These are phyloP conservation scores for Alternaria consortialis DNA, from an alignment of 2,329 filamentous ascomycete genomes.

Conservation along the genomic window DNA sequence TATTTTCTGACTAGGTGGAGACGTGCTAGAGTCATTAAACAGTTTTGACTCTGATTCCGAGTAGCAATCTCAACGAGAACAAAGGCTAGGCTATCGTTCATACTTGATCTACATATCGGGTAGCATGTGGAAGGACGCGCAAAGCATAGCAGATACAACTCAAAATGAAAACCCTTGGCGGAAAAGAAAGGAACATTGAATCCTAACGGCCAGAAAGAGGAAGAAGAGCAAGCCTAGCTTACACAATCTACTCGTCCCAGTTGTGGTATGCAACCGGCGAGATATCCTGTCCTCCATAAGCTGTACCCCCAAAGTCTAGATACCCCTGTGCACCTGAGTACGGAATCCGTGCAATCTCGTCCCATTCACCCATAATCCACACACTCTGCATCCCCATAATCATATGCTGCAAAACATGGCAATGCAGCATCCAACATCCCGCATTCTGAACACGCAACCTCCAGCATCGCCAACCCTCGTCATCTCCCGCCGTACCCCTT, in stretches of 20 bases:
- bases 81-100: background rate
- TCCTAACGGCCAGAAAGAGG: background rate
- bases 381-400: slow-evolving; percentile 63
- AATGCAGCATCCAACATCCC: slow-evolving; percentile 71
- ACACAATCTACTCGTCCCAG: slow-evolving; percentile 5
- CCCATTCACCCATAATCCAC: slow-evolving; percentile 57
- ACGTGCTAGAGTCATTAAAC: background rate
- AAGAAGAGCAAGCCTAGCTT: background rate
- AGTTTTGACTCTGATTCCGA: background rate
- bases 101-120: background rate
- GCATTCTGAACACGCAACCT: slow-evolving; percentile 61
- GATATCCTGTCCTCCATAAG: slow-evolving; percentile 46
- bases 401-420: slow-evolving; percentile 67
- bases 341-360: slow-evolving; percentile 50
- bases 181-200: background rate
- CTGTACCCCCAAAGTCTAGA: slow-evolving; percentile 55
- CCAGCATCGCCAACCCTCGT: slow-evolving; percentile 69
- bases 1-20: background rate
- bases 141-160: background rate
- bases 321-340: slow-evolving; percentile 54
- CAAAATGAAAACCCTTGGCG: background rate
- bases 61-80: background rate
- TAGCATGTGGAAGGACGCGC: background rate
- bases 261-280: slow-evolving; percentile 23
- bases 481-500: slow-evolving; percentile 52